Evolutionary conservation across 2,329 filamentous ascomycete species (phyloP).

Genomic region (Dryadomyces sulphureus): DNA sequence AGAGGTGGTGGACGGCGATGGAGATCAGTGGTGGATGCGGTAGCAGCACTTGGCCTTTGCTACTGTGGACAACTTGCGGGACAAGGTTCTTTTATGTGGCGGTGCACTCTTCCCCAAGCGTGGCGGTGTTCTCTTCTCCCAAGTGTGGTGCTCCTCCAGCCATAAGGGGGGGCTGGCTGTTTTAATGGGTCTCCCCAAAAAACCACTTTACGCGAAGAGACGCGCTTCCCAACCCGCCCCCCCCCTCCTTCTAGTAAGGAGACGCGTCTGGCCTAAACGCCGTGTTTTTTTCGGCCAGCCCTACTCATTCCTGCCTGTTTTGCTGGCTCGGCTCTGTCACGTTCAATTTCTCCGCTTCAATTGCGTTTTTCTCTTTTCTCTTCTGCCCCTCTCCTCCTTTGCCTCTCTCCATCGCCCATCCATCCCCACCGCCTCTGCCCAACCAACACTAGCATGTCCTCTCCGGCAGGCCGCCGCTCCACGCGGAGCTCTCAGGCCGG

Average conservation of each 20-base stretch:
- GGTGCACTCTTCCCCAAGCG: slow-evolving; percentile 1
- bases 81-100: not conserved
- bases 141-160: too few relatives aligned
- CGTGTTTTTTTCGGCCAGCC: slow-evolving; percentile 6
- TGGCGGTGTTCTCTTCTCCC: slow-evolving; percentile 1
- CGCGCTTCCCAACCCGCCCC: slow-evolving; percentile 10
- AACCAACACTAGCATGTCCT: slow-evolving; percentile 43
- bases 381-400: not conserved
- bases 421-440: not conserved
- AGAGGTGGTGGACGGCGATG: not conserved
- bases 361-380: too few relatives aligned
- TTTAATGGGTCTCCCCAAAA: not conserved
- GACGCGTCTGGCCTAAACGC: slow-evolving; percentile 13
- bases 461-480: slow-evolving; percentile 32
- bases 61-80: not conserved
- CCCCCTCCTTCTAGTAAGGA: slow-evolving; percentile 8
- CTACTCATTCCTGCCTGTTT: not conserved
- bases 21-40: not conserved
- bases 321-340: not conserved
- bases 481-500: slow-evolving; percentile 39
- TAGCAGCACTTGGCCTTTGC: too few relatives aligned
- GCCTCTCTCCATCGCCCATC: too few relatives aligned
- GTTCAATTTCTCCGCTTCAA: too few relatives aligned
- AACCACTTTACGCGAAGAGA: slow-evolving; percentile 27
- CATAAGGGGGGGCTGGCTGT: not conserved